Evolutionary conservation across 2,329 filamentous ascomycete genomes (phyloP).

Genomic region (Fusarium chaquense): DNA sequence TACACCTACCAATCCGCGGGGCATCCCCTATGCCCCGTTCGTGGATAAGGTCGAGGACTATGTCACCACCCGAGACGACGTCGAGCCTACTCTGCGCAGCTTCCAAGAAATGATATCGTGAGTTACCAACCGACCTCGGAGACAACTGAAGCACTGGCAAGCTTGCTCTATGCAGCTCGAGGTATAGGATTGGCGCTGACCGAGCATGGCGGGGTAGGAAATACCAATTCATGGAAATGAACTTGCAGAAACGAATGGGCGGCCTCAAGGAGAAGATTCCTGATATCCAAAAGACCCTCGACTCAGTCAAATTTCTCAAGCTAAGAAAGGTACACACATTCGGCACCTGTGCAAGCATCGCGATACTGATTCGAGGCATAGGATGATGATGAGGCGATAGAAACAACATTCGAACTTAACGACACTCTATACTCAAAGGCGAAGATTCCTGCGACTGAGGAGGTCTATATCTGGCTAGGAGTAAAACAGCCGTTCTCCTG

Average conservation of each 20-base stretch:
- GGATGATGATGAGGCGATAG: conserved; percentile 75
- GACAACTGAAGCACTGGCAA: conserved; percentile 16
- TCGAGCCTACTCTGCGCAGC: conserved; percentile 82
- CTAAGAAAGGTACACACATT: conserved; percentile 70
- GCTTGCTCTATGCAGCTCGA: conserved; percentile 15
- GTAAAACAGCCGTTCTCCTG: conserved; percentile 57
- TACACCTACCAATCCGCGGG: conserved; percentile 79
- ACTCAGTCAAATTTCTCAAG: conserved; percentile 88
- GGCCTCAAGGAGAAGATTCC: conserved; percentile 95
- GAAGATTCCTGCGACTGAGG: conserved; percentile 81
- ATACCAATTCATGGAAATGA: conserved; percentile 99
- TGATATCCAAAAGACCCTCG: conserved; percentile 95
- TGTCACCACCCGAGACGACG: conserved; percentile 80
- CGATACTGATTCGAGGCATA: conserved; percentile 46
- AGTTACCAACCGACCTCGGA: conserved; percentile 49
- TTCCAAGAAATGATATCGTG: conserved; percentile 97
- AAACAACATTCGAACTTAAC: conserved; percentile 96
- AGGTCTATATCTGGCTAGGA: conserved; percentile 98
- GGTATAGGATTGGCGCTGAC: conserved; percentile 34
- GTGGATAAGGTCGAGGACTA: conserved; percentile 92
- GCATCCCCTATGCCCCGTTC: conserved; percentile 86
- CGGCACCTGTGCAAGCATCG: neutral
- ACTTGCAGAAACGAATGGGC: conserved; percentile 83
- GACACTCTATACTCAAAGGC: conserved; percentile 95
- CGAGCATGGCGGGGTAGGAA: conserved; percentile 71